Conservation (phyloP, 2,329 filamentous ascomycete species). For the Verticillium longisporum region DNA sequence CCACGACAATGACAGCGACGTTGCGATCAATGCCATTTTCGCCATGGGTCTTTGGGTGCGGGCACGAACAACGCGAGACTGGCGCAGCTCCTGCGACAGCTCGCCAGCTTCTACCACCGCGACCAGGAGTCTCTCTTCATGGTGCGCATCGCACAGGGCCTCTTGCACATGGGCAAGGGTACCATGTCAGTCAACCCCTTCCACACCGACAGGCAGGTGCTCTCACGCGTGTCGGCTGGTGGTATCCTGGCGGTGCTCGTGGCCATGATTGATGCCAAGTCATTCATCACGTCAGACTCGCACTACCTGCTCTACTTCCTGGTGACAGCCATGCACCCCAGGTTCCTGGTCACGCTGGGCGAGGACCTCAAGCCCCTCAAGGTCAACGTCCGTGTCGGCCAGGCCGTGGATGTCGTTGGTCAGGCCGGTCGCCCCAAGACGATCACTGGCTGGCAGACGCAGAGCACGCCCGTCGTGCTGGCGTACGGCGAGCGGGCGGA, state of each 20-base stretch:
- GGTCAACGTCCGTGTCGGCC: conserved; percentile 93
- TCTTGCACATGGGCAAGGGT: conserved; percentile 98
- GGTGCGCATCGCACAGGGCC: conserved; percentile 96
- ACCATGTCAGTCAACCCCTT: conserved; percentile 96
- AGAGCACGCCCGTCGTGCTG: conserved; percentile 94
- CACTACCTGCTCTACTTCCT: conserved; percentile 98
- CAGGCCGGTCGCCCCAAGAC: conserved; percentile 97
- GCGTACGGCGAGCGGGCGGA: conserved; percentile 95
- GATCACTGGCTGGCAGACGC: conserved; percentile 98
- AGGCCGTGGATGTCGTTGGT: conserved; percentile 96
- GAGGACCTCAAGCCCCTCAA: conserved; percentile 90
- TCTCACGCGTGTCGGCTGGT: conserved; percentile 84
- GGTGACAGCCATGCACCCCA: conserved; percentile 91
- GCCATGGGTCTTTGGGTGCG: conserved; percentile 96
- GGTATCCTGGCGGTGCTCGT: conserved; percentile 86
- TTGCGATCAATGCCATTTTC: conserved; percentile 97
- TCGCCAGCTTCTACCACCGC: conserved; percentile 96
- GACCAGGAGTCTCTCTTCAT: conserved; percentile 97
- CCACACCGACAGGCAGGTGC: conserved; percentile 94
- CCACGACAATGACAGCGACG: conserved; percentile 97
- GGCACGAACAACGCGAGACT: conserved; percentile 97
- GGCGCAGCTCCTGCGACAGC: conserved; percentile 86
- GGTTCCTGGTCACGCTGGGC: conserved; percentile 93
- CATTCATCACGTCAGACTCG: conserved; percentile 58
- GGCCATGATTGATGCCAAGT: conserved; percentile 91